Percentiles rank a stretch among this genome's conserved stretches.
These are phyloP conservation scores for Xylaria sp. DNA, from an alignment of 2,329 filamentous ascomycete genomes.

Conservation along the genomic window DNA sequence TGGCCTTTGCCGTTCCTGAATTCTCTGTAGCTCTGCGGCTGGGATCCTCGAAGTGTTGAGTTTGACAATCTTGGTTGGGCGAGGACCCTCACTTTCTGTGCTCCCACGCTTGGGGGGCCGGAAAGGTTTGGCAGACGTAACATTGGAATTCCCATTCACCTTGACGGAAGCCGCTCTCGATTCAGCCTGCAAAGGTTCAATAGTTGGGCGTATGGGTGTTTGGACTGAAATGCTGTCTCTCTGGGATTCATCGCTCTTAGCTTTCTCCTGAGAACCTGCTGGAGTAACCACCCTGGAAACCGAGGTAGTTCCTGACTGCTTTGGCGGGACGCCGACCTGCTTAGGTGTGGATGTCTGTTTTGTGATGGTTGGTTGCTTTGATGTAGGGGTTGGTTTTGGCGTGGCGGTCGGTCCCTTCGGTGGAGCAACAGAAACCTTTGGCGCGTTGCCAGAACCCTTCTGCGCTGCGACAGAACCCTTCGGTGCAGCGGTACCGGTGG, in stretches of 20 bases:
- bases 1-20: slow-evolving; percentile 17
- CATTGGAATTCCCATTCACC: slow-evolving; percentile 22
- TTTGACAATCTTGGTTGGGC: slow-evolving; percentile 39
- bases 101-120: slow-evolving; percentile 34
- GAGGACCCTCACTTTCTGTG: slow-evolving; percentile 32
- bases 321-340: neutral
- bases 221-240: slow-evolving; percentile 37
- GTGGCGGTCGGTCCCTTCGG: slow-evolving; percentile 10
- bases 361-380: neutral
- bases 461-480: slow-evolving; percentile 10
- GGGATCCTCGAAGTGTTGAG: slow-evolving; percentile 35
- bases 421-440: slow-evolving; percentile 5
- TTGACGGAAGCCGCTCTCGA: slow-evolving; percentile 26
- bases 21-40: slow-evolving; percentile 24
- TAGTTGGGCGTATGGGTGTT: slow-evolving; percentile 32
- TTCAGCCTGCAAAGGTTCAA: slow-evolving; percentile 31
- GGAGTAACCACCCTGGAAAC: slow-evolving; percentile 17
- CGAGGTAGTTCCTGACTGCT: slow-evolving; percentile 4
- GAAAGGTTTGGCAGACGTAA: slow-evolving; percentile 19
- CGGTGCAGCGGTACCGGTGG: slow-evolving; percentile 4
- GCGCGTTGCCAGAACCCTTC: too few relatives aligned
- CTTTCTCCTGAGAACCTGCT: slow-evolving; percentile 23
- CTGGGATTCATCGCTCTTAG: slow-evolving; percentile 22
- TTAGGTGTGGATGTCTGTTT: slow-evolving; percentile 11
- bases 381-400: neutral